Evolutionary conservation across 2,329 filamentous ascomycete species (phyloP), one percentile per base, ranked within the genome.

Genomic region (Lecanoromycetidae sp.): DNA sequence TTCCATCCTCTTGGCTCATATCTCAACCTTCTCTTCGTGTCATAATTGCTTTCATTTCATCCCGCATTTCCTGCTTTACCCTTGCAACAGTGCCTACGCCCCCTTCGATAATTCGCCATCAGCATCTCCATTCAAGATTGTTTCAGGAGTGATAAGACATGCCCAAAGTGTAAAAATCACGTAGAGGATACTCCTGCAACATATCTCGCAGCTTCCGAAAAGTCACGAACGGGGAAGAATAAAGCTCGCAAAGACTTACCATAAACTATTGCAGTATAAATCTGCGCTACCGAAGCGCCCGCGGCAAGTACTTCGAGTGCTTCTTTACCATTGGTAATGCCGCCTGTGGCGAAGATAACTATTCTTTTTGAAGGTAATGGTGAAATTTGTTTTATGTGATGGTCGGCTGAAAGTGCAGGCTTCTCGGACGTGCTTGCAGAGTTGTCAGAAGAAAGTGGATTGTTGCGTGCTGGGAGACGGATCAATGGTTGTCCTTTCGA

Each of bases 301-400:
- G 88, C 87, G 55, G 93, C 84, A 40, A 96, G 71, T 5, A 90
- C 77, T 17, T 6, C 13, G n/a, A 40, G 17, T 15, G 17, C 38
- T 66, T 96, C 82, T 53, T 82, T 74, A 4, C 91, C 91, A 54
- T 82, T 90, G 1, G 84, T 91, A 59, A 98, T 90, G 15, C 91
- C 91, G 1, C 91, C 91, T 0, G 87, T 91, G 0, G 90, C 90
- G 61, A 96, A 96, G 51, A 98, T 83, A 44, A 87, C 80, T 66
- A 94, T 94, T 39, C 73, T 73, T 50, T 69, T 42, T 3, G 33
- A n/a, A 13, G 22, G 42, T n/a, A 20, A 20, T 15, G 35, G 15
- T 20, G 38, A 12, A 15, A 43, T 12, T 43, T 47, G 48, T 4
- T 50, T 34, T 15, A 33, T 19, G 20, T 50, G 44, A 17, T 44